Evolutionary conservation across 2,329 filamentous ascomycete genomes (phyloP), one percentile per base, ranked within the genome.

Genomic region (Capronia coronata): DNA sequence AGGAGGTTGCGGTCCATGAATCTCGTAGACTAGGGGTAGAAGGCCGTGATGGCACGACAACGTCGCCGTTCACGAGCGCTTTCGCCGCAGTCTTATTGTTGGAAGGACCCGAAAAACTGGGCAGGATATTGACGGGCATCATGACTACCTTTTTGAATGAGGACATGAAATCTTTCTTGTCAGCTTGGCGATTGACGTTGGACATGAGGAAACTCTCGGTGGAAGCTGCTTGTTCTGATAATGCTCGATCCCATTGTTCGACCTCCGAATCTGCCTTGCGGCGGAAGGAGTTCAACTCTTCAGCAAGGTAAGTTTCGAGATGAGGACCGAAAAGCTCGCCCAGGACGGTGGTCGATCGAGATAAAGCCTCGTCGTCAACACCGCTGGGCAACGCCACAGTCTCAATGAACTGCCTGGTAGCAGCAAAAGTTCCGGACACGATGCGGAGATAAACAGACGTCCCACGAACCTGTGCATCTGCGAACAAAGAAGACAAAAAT

Each of bases 91-190:
- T 55, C 16, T 61, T 49, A 29, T 62, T 61, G 21, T 59, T 58
- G 67, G 68, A 52, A 76, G 76, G n/a, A 73, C 79, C 71, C 4
- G 78, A 73, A 56, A 87, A 79, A 40, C 78, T 83, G 1, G 88
- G 87, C 2, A 97, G 73, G 7, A 89, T 91, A 45, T 87, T 94
- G 42, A 98, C 91, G 1, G 93, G 93, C 83, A 95, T 94, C 90
- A 98, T 96, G 57, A 98, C 87, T 7, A 98, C 93, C 67, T 97
- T 97, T 64, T 89, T 96, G 75, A 98, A 98, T 0, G 90, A 95
- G 39, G 84, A 93, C 54, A 98, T 66, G 62, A 98, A 98, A 65
- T 98, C 93, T 59, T 89, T 87, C 70, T 98, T 98, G 56, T 94
- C 93, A 1, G 89, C 93, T 65, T 94, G 89, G 21, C 93, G 80